Evolutionary conservation across 1,284 basidiomycete species (phyloP).

Genomic region (Ustilago sp.): DNA sequence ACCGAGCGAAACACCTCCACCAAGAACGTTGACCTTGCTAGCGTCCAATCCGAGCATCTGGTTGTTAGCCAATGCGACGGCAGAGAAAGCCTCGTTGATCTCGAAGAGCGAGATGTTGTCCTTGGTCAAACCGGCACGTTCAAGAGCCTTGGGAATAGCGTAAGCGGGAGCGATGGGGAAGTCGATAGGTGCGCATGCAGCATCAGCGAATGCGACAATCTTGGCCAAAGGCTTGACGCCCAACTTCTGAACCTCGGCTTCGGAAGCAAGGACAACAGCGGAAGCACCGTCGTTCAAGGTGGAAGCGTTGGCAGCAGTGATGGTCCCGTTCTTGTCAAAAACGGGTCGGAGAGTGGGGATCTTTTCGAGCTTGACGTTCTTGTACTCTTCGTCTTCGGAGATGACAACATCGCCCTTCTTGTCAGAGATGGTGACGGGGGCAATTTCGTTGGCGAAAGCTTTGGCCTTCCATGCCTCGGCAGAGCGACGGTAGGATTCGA

Average conservation of each 20-base stretch:
- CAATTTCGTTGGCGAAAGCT: constrained; percentile 87
- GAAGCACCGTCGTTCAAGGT: constrained; percentile 72
- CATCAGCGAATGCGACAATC: constrained; percentile 84
- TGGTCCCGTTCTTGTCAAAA: constrained; percentile 71
- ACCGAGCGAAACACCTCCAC: constrained; percentile 72
- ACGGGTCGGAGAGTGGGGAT: constrained; percentile 70
- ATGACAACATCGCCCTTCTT: constrained; percentile 88
- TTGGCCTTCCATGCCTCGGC: constrained; percentile 89
- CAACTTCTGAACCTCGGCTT: constrained; percentile 66
- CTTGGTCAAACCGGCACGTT: constrained; percentile 84
- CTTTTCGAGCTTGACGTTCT: constrained; percentile 71
- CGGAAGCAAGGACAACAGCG: constrained; percentile 70
- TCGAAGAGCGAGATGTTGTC: constrained; percentile 93
- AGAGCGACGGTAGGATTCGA: constrained; percentile 93
- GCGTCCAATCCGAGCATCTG: constrained; percentile 73
- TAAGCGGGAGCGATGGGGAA: constrained; percentile 95
- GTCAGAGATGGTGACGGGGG: constrained; percentile 79
- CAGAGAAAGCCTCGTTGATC: constrained; percentile 80
- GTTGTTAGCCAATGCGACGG: constrained; percentile 70
- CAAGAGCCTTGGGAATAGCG: constrained; percentile 87
- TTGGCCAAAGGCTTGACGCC: constrained; percentile 70
- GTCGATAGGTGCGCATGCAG: constrained; percentile 94
- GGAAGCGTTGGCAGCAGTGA: constrained; percentile 72
- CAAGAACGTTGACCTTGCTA: constrained; percentile 90
- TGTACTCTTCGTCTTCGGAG: constrained; percentile 97